phyloP scores from a whole-genome alignment of 2,329 filamentous ascomycete species.

The Emericellopsis cladophorae region DNA sequence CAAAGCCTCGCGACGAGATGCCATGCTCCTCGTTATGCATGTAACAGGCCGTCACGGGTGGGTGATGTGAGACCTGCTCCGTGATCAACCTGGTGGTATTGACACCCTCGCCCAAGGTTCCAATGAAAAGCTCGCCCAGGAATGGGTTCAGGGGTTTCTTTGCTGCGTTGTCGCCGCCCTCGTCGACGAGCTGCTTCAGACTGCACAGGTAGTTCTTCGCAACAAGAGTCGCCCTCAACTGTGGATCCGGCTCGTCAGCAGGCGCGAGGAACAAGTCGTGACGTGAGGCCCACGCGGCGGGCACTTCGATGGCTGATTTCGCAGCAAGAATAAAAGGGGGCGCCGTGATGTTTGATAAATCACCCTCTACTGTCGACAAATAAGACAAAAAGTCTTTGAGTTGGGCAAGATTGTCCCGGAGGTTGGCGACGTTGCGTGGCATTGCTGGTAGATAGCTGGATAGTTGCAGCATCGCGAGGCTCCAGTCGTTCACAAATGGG shows the following conservation, averaged over 20 bases:
- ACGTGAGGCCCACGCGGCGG: slow-evolving; percentile 35
- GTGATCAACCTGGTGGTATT: slow-evolving; percentile 11
- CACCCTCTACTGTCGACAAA: slow-evolving; percentile 24
- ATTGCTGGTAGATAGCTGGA: background rate
- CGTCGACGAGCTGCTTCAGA: slow-evolving; percentile 33
- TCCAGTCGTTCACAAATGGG: too few species aligned
- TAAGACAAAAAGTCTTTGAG: slow-evolving; percentile 7
- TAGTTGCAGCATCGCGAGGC: too few species aligned
- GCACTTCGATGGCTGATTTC: slow-evolving; percentile 36
- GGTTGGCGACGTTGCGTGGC: background rate
- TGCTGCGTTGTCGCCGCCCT: slow-evolving; percentile 9
- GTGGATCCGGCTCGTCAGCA: slow-evolving; percentile 26
- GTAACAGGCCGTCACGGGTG: slow-evolving; percentile 39
- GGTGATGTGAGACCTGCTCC: slow-evolving; percentile 41
- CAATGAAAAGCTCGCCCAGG: slow-evolving; percentile 35
- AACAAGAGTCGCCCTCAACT: slow-evolving; percentile 29
- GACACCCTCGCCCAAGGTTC: slow-evolving; percentile 8
- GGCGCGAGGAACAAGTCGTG: slow-evolving; percentile 33
- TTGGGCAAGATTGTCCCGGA: slow-evolving; percentile 3
- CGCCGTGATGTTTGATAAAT: slow-evolving; percentile 37
- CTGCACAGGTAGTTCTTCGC: slow-evolving; percentile 93
- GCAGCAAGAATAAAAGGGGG: slow-evolving; percentile 35
- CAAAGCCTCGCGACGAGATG: slow-evolving; percentile 35
- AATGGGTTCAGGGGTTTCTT: slow-evolving; percentile 42
- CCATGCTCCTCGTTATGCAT: slow-evolving; percentile 27